A percentile compares a stretch with the other conserved stretches of the same genome.
phyloP scores from a whole-genome alignment of 768 basidiomycete species.

The Termitomyces sp. region DNA sequence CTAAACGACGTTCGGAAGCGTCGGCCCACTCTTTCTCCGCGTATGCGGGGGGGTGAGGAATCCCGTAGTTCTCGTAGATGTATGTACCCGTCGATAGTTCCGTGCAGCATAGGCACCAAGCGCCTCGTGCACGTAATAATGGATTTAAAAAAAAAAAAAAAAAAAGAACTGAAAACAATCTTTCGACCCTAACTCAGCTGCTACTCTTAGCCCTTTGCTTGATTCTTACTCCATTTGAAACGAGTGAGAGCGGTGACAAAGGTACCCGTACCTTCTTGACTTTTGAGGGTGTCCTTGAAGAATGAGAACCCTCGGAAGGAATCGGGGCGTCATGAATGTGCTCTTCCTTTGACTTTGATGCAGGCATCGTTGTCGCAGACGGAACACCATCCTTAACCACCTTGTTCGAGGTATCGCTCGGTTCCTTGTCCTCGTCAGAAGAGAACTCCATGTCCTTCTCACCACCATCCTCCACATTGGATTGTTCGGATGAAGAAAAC shows the following conservation, averaged over 20 bases:
- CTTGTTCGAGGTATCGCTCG: neutral
- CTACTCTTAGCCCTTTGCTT: neutral
- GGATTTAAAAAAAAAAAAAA: too few relatives aligned
- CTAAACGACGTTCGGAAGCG: too few relatives aligned
- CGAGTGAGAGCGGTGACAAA: neutral
- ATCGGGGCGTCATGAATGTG: neutral
- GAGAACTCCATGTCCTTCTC: conserved; percentile 12
- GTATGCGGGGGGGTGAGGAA: too few relatives aligned
- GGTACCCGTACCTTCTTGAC: neutral
- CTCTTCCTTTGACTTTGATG: neutral
- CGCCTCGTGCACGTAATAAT: too few relatives aligned
- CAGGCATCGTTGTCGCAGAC: neutral
- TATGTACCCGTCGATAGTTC: too few relatives aligned
- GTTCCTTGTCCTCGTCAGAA: conserved; percentile 1
- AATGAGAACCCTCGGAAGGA: neutral
- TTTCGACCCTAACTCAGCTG: too few relatives aligned
- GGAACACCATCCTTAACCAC: neutral
- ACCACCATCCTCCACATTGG: neutral
- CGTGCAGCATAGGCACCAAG: too few relatives aligned
- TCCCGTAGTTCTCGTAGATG: too few relatives aligned
- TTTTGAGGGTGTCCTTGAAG: neutral
- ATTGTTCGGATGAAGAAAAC: conserved; percentile 3
- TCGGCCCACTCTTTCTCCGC: too few relatives aligned
- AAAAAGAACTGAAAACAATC: too few relatives aligned
- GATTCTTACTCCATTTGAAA: neutral